phyloP scores from a whole-genome alignment of 192 early-diverging fungal species.

The Phycomyces blakesleeanus region DNA sequence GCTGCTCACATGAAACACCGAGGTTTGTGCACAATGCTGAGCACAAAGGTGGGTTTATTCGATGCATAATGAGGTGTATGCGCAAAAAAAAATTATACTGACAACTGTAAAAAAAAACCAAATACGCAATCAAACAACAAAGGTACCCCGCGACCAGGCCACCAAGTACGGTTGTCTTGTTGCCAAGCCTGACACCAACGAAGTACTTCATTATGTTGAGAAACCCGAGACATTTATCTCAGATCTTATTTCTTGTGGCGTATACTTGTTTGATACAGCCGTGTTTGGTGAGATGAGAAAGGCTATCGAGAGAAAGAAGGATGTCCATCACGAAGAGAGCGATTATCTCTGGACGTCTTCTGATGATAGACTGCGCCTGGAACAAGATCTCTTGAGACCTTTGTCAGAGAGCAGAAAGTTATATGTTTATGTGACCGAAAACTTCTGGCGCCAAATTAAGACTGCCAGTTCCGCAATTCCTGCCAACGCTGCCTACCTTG shows the following conservation, averaged over 20 bases:
- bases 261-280: slow-evolving; percentile 88
- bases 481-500: slow-evolving; percentile 90
- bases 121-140: slow-evolving; percentile 2
- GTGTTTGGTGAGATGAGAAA: slow-evolving; percentile 84
- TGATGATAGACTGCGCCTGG: slow-evolving; percentile 76
- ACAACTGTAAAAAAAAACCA: too few relatives aligned
- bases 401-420: slow-evolving; percentile 83
- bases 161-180: slow-evolving; percentile 93
- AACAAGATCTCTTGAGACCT: slow-evolving; percentile 87
- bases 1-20: slow-evolving; percentile 78
- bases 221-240: slow-evolving; percentile 96
- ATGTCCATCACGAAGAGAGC: slow-evolving; percentile 27
- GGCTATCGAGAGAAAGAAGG: slow-evolving; percentile 69
- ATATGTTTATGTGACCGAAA: slow-evolving; percentile 78
- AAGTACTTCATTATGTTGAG: slow-evolving; percentile 97
- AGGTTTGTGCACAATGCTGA: slow-evolving; percentile 85
- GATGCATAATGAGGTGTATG: not conserved
- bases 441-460: slow-evolving; percentile 98
- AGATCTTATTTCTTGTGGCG: slow-evolving; percentile 91
- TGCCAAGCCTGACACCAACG: slow-evolving; percentile 79
- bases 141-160: slow-evolving; percentile 65
- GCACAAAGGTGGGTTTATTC: slow-evolving; percentile 68
- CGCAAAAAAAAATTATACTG: too few relatives aligned
- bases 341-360: slow-evolving; percentile 31
- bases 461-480: slow-evolving; percentile 90